phyloP scores from a whole-genome alignment of 495 filamentous ascomycete species.

The Penicillium chermesinum region DNA sequence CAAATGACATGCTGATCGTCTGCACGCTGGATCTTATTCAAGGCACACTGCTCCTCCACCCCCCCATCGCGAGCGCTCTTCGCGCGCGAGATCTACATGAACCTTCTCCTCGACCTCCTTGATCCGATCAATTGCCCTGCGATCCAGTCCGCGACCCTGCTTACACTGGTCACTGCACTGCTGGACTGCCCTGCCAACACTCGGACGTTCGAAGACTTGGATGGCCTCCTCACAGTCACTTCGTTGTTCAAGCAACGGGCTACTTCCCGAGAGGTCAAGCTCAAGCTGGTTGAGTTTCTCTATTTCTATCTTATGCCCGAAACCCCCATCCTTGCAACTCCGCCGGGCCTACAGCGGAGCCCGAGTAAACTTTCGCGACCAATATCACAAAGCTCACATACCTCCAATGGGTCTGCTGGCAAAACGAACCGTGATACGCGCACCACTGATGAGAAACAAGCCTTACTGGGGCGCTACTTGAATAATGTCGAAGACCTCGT shows the following conservation, averaged over 20 bases:
- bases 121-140: slow-evolving; percentile 87
- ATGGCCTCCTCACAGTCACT: slow-evolving; percentile 89
- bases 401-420: slow-evolving; percentile 27
- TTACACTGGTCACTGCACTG: slow-evolving; percentile 84
- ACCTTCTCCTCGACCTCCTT: slow-evolving; percentile 89
- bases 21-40: slow-evolving; percentile 86
- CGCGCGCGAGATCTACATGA: slow-evolving; percentile 90
- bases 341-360: slow-evolving; percentile 57
- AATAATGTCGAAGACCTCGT: slow-evolving; percentile 89
- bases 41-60: slow-evolving; percentile 84
- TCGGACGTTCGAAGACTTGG: slow-evolving; percentile 86
- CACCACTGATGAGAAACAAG: slow-evolving; percentile 84
- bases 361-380: slow-evolving; percentile 61
- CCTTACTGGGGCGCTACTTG: slow-evolving; percentile 71
- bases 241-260: slow-evolving; percentile 82
- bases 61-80: slow-evolving; percentile 87
- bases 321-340: slow-evolving; percentile 49
- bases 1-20: slow-evolving; percentile 85
- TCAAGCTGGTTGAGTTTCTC: slow-evolving; percentile 89
- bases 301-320: slow-evolving; percentile 99
- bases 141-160: slow-evolving; percentile 82
- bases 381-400: slow-evolving; percentile 34
- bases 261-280: slow-evolving; percentile 81
- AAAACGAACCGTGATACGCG: slow-evolving; percentile 49
- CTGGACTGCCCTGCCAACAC: slow-evolving; percentile 79